These are phyloP conservation scores for Fusarium secorum DNA, from an alignment of 2,329 filamentous ascomycete genomes.

Conservation along the genomic window DNA sequence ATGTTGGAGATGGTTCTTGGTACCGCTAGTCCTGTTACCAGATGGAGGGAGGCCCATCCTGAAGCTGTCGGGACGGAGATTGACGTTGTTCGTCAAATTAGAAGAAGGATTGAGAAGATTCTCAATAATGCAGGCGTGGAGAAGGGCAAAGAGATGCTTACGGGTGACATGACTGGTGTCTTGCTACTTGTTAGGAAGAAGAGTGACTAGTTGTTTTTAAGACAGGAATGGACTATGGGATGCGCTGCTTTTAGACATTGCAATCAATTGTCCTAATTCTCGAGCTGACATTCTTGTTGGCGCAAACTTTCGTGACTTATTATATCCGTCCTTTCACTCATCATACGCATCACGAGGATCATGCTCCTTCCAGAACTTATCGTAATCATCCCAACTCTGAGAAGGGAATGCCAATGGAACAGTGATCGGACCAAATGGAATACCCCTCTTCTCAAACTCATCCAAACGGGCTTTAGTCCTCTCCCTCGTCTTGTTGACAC, in stretches of 20 bases:
- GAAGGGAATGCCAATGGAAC: slow-evolving; percentile 59
- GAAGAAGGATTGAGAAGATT: not conserved
- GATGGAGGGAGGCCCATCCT: not conserved
- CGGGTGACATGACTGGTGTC: not conserved
- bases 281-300: not conserved
- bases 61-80: not conserved
- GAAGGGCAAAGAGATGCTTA: not conserved
- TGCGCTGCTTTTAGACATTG: rapidly evolving
- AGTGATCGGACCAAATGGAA: slow-evolving; percentile 62
- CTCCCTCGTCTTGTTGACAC: slow-evolving; percentile 62
- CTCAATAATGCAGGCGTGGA: not conserved
- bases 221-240: rapidly evolving
- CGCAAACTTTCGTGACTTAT: not conserved
- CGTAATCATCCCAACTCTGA: slow-evolving; percentile 59
- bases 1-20: not conserved
- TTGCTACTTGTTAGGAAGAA: not conserved
- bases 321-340: not conserved
- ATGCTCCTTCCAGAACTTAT: slow-evolving; percentile 42
- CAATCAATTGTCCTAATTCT: not conserved
- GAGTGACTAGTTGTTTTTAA: not conserved
- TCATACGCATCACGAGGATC: slow-evolving; percentile 42
- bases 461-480: slow-evolving; percentile 59
- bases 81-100: not conserved
- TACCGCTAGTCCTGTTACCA: not conserved
- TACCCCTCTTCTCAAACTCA: slow-evolving; percentile 57